Base-by-base conservation (phyloP, 2,329 filamentous ascomycete genomes). In the Aspergillus alliaceus region DNA sequence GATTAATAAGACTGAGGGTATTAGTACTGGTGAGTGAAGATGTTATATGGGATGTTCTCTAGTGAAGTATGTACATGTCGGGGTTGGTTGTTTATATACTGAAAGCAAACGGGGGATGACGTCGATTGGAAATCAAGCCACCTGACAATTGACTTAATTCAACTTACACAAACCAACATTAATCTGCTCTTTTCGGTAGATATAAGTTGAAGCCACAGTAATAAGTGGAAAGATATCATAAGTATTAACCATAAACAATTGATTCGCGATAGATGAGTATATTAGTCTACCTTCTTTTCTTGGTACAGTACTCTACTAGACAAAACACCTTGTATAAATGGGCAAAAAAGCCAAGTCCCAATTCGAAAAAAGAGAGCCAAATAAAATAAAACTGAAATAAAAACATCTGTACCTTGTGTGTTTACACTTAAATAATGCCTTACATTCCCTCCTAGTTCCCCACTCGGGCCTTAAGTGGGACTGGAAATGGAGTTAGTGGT, bases 401-500 rank as follows among this genome's bases (percentile, higher is more conserved):
- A n/a, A n/a, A n/a, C n/a, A n/a, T 44, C 6, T 22, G 18, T 44
- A 44, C 40, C 40, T 44, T n/a, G 24, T 18, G 18, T 48, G 32
- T 25, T 6, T n/a, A 32, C n/a, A n/a, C n/a, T n/a, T n/a, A 22
- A 15, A 18, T 48, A 48, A 48, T 48, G 44, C 44, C 44, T 31
- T 48, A 48, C 44, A 32, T 32, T 31, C 40, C 20, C 44, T 32
- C 15, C 25, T 4, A 29, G 44, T 47, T 47, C 44, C 24, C 44
- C 44, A 48, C 44, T 32, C 44, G 44, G 44, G 44, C 44, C 44
- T 48, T 20, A 48, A 48, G 44, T 48, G 44, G 44, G 27, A 48
- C 44, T 32, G 18, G 44, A 31, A 27, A 48, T 22, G 44, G 44
- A 31, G 44, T 48, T 48, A 48, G 44, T 32, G 27, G 44, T n/a